These are phyloP conservation scores for Ophiocordyceps camponoti-leonardi DNA, from an alignment of 2,329 filamentous ascomycete genomes.

Conservation along the genomic window DNA sequence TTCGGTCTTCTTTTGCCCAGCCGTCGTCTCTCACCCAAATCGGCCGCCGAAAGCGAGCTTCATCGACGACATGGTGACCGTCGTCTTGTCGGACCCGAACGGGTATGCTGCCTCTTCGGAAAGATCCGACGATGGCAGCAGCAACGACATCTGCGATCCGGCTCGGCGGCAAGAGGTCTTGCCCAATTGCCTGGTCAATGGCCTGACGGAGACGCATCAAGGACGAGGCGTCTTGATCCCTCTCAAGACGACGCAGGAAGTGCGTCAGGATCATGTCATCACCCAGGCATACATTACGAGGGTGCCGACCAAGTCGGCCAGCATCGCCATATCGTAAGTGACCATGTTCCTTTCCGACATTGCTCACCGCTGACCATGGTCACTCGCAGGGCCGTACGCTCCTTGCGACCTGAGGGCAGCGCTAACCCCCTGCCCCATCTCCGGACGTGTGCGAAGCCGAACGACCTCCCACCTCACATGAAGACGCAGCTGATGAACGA, in stretches of 20 bases:
- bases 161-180: conserved; percentile 5
- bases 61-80: not conserved
- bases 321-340: conserved; percentile 51
- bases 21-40: not conserved
- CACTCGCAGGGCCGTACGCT: conserved; percentile 31
- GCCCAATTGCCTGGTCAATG: conserved; percentile 20
- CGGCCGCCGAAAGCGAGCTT: not conserved
- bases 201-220: conserved; percentile 16
- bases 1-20: not conserved
- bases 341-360: too few relatives aligned
- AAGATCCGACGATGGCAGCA: too few relatives aligned
- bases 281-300: conserved; percentile 54
- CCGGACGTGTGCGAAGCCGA: conserved; percentile 57
- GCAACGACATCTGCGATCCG: not conserved
- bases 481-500: conserved; percentile 45
- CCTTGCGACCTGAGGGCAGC: conserved; percentile 39
- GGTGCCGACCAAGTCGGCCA: conserved; percentile 54
- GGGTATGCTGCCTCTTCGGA: too few relatives aligned
- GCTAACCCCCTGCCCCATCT: conserved; percentile 54
- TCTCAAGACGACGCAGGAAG: conserved; percentile 47
- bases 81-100: not conserved
- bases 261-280: conserved; percentile 38
- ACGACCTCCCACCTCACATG: conserved; percentile 48
- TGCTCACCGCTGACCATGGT: conserved; percentile 5
- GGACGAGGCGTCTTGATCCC: conserved; percentile 37